Percentiles rank a stretch among this genome's conserved stretches.
phyloP scores from a whole-genome alignment of 208 protist species.

The Trypanosoma conorhini region DNA sequence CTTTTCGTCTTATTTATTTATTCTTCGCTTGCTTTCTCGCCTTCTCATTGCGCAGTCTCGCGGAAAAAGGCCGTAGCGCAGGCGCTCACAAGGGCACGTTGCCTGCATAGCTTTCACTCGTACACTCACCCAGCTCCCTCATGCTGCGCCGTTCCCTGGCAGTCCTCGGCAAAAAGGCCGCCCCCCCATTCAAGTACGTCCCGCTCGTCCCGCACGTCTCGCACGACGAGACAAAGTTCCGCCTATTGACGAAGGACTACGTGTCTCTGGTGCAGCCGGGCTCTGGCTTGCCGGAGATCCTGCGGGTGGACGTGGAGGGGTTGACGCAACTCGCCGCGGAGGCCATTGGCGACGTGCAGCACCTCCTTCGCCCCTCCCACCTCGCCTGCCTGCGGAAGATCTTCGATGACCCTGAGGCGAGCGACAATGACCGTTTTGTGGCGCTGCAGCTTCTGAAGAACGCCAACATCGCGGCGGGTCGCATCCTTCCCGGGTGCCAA shows the following conservation, averaged over 20 bases:
- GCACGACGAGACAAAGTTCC: constrained; percentile 70
- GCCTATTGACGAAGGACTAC: constrained; percentile 86
- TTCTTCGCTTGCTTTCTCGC: constrained; percentile 20
- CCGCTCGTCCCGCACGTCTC: constrained; percentile 69
- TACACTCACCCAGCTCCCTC: neutral
- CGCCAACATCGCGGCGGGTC: constrained; percentile 93
- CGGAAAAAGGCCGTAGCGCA: neutral
- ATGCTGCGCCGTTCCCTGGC: constrained; percentile 60
- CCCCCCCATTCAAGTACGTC: constrained; percentile 72
- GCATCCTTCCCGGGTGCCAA: constrained; percentile 94
- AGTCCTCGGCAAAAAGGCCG: constrained; percentile 22
- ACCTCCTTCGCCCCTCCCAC: constrained; percentile 94
- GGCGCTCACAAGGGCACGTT: neutral
- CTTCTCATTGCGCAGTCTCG: neutral
- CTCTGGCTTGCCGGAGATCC: constrained; percentile 61
- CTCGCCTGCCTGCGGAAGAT: constrained; percentile 93
- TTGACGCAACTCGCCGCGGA: constrained; percentile 81
- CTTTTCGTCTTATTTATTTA: constrained; percentile 2
- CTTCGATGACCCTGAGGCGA: constrained; percentile 96
- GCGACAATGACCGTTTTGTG: constrained; percentile 97
- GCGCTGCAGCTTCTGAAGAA: constrained; percentile 98
- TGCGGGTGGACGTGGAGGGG: constrained; percentile 90
- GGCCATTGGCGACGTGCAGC: constrained; percentile 94
- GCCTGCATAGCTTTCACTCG: neutral
- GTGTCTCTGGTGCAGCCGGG: constrained; percentile 75